A percentile compares a stretch with the other conserved stretches of the same genome.
These are phyloP conservation scores for Fusarium hostae DNA, from an alignment of 2,329 filamentous ascomycete genomes.

Conservation along the genomic window DNA sequence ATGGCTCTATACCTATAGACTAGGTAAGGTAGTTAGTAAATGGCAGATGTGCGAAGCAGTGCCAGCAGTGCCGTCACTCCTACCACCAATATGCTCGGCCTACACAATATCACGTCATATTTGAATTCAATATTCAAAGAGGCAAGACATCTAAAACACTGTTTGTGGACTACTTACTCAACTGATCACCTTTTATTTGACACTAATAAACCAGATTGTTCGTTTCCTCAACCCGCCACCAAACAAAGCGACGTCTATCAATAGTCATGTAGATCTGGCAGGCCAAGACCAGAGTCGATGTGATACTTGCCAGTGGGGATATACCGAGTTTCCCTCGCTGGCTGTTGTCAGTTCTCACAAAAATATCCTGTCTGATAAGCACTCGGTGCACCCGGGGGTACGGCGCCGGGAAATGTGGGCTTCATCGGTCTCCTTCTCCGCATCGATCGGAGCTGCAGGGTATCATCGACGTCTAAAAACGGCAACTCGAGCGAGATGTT, in stretches of 20 bases:
- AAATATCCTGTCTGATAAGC: not conserved
- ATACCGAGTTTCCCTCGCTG: no score
- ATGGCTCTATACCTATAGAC: not conserved
- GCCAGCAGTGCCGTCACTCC: not conserved
- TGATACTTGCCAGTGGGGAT: not conserved
- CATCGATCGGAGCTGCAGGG: slow-evolving; percentile 6
- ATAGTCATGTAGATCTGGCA: not conserved
- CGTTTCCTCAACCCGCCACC: not conserved
- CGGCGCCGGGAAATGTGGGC: slow-evolving; percentile 5
- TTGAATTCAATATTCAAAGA: not conserved
- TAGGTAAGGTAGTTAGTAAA: not conserved
- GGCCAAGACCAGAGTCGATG: not conserved
- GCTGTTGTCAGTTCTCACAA: not conserved
- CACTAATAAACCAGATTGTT: not conserved
- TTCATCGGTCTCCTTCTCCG: not conserved
- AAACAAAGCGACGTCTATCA: not conserved
- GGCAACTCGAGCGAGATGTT: slow-evolving; percentile 18
- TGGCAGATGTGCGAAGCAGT: not conserved
- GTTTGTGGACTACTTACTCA: not conserved
- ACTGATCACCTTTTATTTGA: not conserved
- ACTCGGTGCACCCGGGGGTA: slow-evolving; percentile 2
- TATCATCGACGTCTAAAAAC: slow-evolving; percentile 14
- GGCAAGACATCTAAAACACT: not conserved
- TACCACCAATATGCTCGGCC: not conserved
- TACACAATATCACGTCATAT: not conserved